Percentiles rank a stretch among this genome's conserved stretches.
Conservation (phyloP, 352 stramenopile genomes). For the Globisporangium parvum region DNA sequence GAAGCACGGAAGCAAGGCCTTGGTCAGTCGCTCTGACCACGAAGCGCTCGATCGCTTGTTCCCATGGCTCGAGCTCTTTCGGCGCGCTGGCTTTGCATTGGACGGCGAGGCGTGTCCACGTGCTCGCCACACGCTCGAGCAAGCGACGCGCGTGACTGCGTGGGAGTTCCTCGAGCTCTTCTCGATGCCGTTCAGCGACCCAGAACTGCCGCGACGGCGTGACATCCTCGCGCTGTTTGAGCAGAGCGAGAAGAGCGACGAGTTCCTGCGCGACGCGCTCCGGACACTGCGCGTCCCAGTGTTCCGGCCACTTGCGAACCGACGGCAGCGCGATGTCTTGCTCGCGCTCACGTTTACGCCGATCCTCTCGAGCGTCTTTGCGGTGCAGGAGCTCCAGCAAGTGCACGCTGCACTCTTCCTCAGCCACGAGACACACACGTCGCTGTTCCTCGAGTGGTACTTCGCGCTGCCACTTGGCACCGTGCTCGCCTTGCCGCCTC, state of each 20-base stretch:
- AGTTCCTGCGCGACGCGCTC: constrained; percentile 48
- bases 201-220: constrained; percentile 43
- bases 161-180: constrained; percentile 81
- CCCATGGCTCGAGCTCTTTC: constrained; percentile 68
- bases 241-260: constrained; percentile 44
- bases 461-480: constrained; percentile 61
- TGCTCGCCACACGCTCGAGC: constrained; percentile 33
- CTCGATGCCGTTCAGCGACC: constrained; percentile 69
- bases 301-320: constrained; percentile 35
- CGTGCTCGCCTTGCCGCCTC: constrained; percentile 51
- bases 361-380: constrained; percentile 73
- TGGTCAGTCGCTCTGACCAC: neutral
- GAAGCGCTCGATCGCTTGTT: constrained; percentile 25
- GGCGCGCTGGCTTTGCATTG: constrained; percentile 40
- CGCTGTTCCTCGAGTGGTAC: constrained; percentile 79
- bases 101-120: constrained; percentile 44
- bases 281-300: constrained; percentile 39
- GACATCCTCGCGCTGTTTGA: constrained; percentile 66
- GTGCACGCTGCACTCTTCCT: constrained; percentile 62
- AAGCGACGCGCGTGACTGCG: constrained; percentile 39
- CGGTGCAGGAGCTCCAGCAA: constrained; percentile 61
- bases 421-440: constrained; percentile 32
- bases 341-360: constrained; percentile 68
- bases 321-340: constrained; percentile 29
- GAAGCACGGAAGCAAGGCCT: constrained; percentile 9